Evolutionary conservation across 2,329 filamentous ascomycete species (phyloP).

Genomic region (Diaporthe citriasiana): DNA sequence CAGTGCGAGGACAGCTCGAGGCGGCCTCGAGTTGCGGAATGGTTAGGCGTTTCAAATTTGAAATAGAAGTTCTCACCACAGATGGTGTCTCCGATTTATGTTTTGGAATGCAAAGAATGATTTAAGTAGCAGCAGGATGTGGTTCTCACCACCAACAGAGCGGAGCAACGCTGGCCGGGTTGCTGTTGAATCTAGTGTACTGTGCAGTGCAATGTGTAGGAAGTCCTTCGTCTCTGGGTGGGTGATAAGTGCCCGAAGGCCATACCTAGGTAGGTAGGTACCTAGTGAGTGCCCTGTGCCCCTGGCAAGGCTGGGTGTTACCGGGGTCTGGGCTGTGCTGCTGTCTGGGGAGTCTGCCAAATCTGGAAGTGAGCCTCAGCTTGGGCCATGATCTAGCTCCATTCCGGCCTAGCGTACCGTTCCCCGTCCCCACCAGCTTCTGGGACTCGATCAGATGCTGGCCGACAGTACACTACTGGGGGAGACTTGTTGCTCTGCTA

Average conservation of each 20-base stretch:
- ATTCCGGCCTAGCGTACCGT: neutral
- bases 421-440: conserved; percentile 20
- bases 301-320: conserved; percentile 4
- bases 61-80: conserved; percentile 25
- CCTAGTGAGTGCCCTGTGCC: conserved; percentile 2
- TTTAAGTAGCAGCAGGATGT: neutral
- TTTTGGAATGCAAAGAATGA: neutral
- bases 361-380: conserved; percentile 23
- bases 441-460: conserved; percentile 25
- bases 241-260: neutral
- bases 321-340: neutral
- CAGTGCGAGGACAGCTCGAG: conserved; percentile 18
- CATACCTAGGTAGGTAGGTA: too few relatives aligned
- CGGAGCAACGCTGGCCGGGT: neutral
- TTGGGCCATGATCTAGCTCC: conserved; percentile 1
- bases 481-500: neutral
- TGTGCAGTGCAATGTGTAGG: too few relatives aligned
- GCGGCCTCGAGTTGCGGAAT: conserved; percentile 2
- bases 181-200: neutral
- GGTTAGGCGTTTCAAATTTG: conserved; percentile 21
- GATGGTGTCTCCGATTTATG: neutral
- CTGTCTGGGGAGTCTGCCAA: neutral
- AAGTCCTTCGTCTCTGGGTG: neutral
- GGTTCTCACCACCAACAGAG: neutral
- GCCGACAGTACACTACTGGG: neutral